These are phyloP conservation scores for Amaranthus hypochondriacus DNA, from an alignment of 148 eudicot species.

Conservation along the genomic window DNA sequence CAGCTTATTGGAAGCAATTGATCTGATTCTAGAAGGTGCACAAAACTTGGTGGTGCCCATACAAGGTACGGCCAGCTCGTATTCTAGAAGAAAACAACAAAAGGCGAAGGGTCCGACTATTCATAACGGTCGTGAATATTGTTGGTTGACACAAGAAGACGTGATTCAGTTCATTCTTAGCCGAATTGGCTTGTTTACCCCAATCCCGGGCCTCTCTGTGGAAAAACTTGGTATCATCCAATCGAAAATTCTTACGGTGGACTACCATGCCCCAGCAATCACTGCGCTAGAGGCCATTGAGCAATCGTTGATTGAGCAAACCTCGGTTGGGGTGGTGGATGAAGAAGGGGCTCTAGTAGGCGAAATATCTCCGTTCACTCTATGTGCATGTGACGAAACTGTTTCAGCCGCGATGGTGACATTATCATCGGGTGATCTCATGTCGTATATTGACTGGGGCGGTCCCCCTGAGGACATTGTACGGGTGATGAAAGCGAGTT, in stretches of 20 bases:
- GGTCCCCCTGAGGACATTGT: slow-evolving; percentile 71
- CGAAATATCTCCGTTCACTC: slow-evolving; percentile 70
- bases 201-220: slow-evolving; percentile 45
- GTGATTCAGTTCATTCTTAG: slow-evolving; percentile 62
- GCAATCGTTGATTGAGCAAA: slow-evolving; percentile 35
- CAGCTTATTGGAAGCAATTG: slow-evolving; percentile 80
- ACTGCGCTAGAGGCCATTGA: slow-evolving; percentile 46
- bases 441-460: slow-evolving; percentile 79
- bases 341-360: slow-evolving; percentile 50
- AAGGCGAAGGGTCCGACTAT: slow-evolving; percentile 24
- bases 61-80: slow-evolving; percentile 21
- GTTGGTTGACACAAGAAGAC: slow-evolving; percentile 86
- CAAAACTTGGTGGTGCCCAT: slow-evolving; percentile 79
- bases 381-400: slow-evolving; percentile 54
- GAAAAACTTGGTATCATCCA: slow-evolving; percentile 55
- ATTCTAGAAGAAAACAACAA: slow-evolving; percentile 34
- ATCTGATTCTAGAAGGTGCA: slow-evolving; percentile 64
- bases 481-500: slow-evolving; percentile 40
- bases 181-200: slow-evolving; percentile 66
- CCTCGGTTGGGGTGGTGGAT: slow-evolving; percentile 69
- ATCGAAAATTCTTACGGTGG: slow-evolving; percentile 35
- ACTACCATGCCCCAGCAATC: slow-evolving; percentile 50
- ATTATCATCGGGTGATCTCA: slow-evolving; percentile 67
- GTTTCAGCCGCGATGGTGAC: slow-evolving; percentile 56
- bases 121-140: slow-evolving; percentile 57